These are phyloP conservation scores for Coemansia sp. DNA, from an alignment of 192 early-diverging fungal genomes.

Conservation along the genomic window DNA sequence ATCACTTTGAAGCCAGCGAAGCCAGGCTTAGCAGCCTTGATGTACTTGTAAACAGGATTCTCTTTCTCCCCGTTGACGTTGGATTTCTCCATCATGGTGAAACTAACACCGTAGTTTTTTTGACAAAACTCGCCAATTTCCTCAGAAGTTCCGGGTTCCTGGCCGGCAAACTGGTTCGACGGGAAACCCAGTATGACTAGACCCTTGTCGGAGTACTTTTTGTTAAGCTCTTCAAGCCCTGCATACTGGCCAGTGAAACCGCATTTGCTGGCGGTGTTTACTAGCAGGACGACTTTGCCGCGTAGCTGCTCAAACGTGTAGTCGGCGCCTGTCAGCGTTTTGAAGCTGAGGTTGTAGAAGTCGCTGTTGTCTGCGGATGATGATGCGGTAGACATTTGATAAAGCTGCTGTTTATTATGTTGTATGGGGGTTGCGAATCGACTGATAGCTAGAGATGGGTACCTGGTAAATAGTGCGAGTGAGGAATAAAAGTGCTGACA, in stretches of 20 bases:
- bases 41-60: slow-evolving; percentile 60
- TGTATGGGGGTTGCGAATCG: neutral
- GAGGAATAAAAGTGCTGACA: too few relatives aligned
- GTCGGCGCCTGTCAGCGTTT: slow-evolving; percentile 52
- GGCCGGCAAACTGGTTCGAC: slow-evolving; percentile 80
- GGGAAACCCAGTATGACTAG: slow-evolving; percentile 90
- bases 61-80: slow-evolving; percentile 77
- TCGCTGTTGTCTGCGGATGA: slow-evolving; percentile 23
- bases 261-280: slow-evolving; percentile 92
- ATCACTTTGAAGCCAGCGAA: slow-evolving; percentile 56
- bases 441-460: too few relatives aligned
- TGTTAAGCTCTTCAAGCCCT: slow-evolving; percentile 66
- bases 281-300: slow-evolving; percentile 78
- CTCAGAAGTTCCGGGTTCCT: slow-evolving; percentile 58
- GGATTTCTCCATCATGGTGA: slow-evolving; percentile 86
- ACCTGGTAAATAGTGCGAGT: too few relatives aligned
- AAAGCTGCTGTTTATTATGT: neutral
- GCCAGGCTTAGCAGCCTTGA: slow-evolving; percentile 58
- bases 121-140: slow-evolving; percentile 57
- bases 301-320: slow-evolving; percentile 57
- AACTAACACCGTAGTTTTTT: slow-evolving; percentile 73
- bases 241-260: slow-evolving; percentile 81
- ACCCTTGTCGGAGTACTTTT: slow-evolving; percentile 64
- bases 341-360: slow-evolving; percentile 57
- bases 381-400: neutral